These are phyloP conservation scores for Buxus sempervirens DNA, from an alignment of 164 flowering plant genomes.

Conservation along the genomic window DNA sequence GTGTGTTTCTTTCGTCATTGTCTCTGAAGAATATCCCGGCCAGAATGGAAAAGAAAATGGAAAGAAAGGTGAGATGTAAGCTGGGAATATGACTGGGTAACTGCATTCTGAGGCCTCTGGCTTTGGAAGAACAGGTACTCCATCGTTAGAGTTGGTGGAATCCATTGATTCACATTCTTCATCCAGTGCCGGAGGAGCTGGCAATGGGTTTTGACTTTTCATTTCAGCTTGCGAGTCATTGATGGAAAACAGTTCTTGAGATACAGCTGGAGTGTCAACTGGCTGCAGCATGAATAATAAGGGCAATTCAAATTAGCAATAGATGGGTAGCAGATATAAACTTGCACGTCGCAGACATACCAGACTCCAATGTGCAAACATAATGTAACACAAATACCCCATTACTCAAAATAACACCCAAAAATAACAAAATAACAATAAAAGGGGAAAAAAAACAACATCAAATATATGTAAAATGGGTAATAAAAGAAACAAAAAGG, in stretches of 20 bases:
- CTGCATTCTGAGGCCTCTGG: conserved; percentile 41
- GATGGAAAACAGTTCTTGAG: conserved; percentile 47
- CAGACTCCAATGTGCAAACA: neutral
- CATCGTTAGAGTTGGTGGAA: conserved; percentile 62
- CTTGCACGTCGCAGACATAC: neutral
- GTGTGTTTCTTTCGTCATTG: conserved; percentile 41
- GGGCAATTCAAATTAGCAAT: neutral
- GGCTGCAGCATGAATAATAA: conserved; percentile 36
- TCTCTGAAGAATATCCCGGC: conserved; percentile 39
- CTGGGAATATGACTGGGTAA: conserved; percentile 57
- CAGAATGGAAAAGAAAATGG: conserved; percentile 60
- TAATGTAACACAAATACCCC: too few relatives aligned
- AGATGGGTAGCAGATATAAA: neutral
- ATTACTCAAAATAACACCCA: too few relatives aligned
- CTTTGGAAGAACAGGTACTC: conserved; percentile 33
- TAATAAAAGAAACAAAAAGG: too few relatives aligned
- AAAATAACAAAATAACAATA: too few relatives aligned
- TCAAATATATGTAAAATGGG: too few relatives aligned
- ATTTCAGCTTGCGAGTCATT: conserved; percentile 41
- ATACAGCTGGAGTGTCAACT: conserved; percentile 41
- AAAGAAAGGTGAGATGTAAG: conserved; percentile 57
- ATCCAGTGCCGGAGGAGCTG: conserved; percentile 44
- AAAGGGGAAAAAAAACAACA: too few relatives aligned
- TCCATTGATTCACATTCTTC: conserved; percentile 91
- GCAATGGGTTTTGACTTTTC: conserved; percentile 30